A percentile compares a stretch with the other conserved stretches of the same genome.
phyloP scores from a whole-genome alignment of 2,329 filamentous ascomycete species.

The Catunica adiposa region DNA sequence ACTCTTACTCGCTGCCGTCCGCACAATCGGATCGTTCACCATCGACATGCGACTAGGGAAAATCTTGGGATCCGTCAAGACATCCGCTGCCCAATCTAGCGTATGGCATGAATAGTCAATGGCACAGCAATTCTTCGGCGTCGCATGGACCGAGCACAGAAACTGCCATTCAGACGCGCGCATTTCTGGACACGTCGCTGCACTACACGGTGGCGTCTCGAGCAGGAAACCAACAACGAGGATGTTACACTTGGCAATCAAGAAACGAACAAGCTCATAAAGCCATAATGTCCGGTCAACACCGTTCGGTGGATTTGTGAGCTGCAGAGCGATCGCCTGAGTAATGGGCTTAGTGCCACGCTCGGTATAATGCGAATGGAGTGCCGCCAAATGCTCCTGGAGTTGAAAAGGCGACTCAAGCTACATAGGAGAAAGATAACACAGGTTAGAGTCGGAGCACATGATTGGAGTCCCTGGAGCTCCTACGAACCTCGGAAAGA shows the following conservation, averaged over 20 bases:
- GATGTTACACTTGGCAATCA: constrained; percentile 85
- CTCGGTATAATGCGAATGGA: constrained; percentile 66
- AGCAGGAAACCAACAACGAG: constrained; percentile 86
- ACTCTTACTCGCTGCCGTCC: constrained; percentile 55
- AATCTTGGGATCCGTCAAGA: constrained; percentile 83
- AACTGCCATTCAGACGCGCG: constrained; percentile 98
- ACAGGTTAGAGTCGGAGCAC: neutral
- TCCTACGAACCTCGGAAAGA: constrained; percentile 52
- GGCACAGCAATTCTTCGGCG: constrained; percentile 90
- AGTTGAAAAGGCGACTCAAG: constrained; percentile 95
- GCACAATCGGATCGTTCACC: constrained; percentile 39
- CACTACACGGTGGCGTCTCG: constrained; percentile 76
- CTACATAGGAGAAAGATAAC: constrained; percentile 28
- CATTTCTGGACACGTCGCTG: constrained; percentile 89
- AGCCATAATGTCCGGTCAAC: constrained; percentile 86
- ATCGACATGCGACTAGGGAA: constrained; percentile 71
- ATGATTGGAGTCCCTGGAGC: neutral
- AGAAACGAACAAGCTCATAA: constrained; percentile 91
- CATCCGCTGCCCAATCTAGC: constrained; percentile 91
- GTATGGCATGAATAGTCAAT: constrained; percentile 99
- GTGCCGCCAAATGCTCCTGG: constrained; percentile 87
- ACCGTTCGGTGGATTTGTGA: constrained; percentile 64
- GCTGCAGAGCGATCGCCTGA: constrained; percentile 54
- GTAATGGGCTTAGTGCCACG: constrained; percentile 55
- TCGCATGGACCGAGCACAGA: constrained; percentile 90